A percentile compares a stretch with the other conserved stretches of the same genome.
phyloP scores from a whole-genome alignment of 2,329 filamentous ascomycete genomes.

The Fulvia fulva region DNA sequence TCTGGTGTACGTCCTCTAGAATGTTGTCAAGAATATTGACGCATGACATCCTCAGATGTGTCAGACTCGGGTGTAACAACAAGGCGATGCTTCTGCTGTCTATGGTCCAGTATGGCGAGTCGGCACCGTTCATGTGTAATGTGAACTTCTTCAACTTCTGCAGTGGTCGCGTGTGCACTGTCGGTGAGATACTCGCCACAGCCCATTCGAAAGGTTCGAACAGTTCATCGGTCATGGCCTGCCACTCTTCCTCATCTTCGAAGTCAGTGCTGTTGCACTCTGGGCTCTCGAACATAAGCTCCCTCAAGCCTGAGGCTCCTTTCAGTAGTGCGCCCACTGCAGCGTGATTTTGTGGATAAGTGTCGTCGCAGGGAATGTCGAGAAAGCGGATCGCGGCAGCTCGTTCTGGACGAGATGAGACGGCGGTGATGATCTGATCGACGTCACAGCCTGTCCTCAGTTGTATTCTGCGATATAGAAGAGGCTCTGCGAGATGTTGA shows the following conservation, averaged over 20 bases:
- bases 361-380: slow-evolving; percentile 13
- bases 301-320: slow-evolving; percentile 10
- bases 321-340: slow-evolving; percentile 8
- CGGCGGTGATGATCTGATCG: neutral
- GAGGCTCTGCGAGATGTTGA: slow-evolving; percentile 20
- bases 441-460: slow-evolving; percentile 11
- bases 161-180: slow-evolving; percentile 6
- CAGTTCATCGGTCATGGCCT: slow-evolving; percentile 12
- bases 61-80: slow-evolving; percentile 15
- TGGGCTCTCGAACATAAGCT: slow-evolving; percentile 23
- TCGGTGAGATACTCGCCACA: neutral
- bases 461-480: slow-evolving; percentile 18
- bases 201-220: slow-evolving; percentile 17
- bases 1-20: neutral
- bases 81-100: slow-evolving; percentile 13
- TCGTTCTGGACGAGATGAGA: slow-evolving; percentile 6
- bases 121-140: slow-evolving; percentile 21
- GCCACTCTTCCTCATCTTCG: slow-evolving; percentile 16
- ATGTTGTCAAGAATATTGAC: slow-evolving; percentile 19
- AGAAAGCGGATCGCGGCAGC: slow-evolving; percentile 13
- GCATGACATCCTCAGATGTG: slow-evolving; percentile 21
- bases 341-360: slow-evolving; percentile 10
- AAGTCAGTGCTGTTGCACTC: slow-evolving; percentile 20
- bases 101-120: slow-evolving; percentile 24
- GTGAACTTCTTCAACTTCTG: slow-evolving; percentile 20